Evolutionary conservation across 176 grass and related monocot species (phyloP).

Genomic region (Ensete ventricosum): DNA sequence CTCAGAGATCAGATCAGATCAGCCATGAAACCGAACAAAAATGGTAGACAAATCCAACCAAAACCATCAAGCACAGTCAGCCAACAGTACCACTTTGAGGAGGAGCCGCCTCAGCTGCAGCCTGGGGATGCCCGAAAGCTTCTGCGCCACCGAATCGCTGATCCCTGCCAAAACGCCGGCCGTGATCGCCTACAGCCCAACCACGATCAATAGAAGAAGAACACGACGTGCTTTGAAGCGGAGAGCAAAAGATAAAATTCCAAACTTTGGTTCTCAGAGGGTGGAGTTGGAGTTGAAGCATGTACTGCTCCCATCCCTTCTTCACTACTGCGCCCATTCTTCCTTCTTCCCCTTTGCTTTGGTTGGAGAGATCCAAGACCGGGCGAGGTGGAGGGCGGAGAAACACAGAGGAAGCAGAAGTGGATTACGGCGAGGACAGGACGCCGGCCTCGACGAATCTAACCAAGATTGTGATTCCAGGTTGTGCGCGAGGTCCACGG

Average conservation of each 20-base stretch:
- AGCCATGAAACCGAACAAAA: no score
- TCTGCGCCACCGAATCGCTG: constrained; percentile 90
- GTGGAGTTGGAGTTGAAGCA: constrained; percentile 80
- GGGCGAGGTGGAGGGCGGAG: background rate
- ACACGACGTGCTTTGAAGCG: background rate
- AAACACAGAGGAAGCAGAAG: background rate
- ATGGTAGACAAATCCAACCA: background rate
- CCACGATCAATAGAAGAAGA: background rate
- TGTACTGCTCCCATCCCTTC: constrained; percentile 63
- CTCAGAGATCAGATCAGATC: no score
- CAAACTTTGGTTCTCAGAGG: constrained; percentile 76
- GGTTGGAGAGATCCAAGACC: background rate
- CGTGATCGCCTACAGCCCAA: constrained; percentile 57
- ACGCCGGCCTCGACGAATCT: no score
- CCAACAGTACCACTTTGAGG: constrained; percentile 62
- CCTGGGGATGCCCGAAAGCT: constrained; percentile 63
- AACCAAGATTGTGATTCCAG: no score
- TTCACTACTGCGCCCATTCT: constrained; percentile 29
- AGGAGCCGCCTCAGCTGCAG: constrained; percentile 71
- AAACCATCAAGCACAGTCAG: background rate
- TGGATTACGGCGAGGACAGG: no score
- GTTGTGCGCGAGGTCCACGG: no score
- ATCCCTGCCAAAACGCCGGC: constrained; percentile 73
- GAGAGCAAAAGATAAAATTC: background rate
- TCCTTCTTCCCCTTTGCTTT: background rate